Evolutionary conservation across 257 asterid species (phyloP).

Genomic region (Solanum megistacrolobum): DNA sequence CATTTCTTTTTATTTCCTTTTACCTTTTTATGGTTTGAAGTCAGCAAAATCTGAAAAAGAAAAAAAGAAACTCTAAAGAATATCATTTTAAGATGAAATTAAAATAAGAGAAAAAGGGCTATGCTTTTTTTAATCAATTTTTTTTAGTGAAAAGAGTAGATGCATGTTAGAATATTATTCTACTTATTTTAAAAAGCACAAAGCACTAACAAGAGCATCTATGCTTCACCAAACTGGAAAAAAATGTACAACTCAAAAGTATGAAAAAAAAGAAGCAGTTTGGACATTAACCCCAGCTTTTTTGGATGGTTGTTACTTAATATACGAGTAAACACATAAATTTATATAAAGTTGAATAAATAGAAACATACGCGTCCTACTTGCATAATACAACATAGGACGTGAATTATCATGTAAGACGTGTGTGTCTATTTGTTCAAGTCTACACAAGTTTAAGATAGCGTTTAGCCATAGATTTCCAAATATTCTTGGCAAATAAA

Average conservation of each 20-base stretch:
- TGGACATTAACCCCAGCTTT: neutral
- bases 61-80: neutral
- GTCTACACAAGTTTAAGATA: too few species aligned
- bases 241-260: neutral
- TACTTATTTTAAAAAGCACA: neutral
- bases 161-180: neutral
- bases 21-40: neutral
- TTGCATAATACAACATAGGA: too few species aligned
- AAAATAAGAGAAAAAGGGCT: neutral
- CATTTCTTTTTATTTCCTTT: neutral
- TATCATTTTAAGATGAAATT: neutral
- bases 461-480: too few species aligned
- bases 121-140: neutral
- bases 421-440: too few species aligned
- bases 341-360: too few species aligned
- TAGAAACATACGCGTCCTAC: too few species aligned
- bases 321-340: too few species aligned
- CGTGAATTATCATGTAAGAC: too few species aligned
- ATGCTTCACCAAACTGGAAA: neutral
- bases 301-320: neutral
- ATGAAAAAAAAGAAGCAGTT: neutral
- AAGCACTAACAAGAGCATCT: neutral
- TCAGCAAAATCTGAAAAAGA: neutral
- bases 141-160: neutral
- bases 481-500: too few species aligned